Evolutionary conservation across 495 filamentous ascomycete genomes (phyloP), one percentile per base, ranked within the genome.

Genomic region (Viridothelium virens): DNA sequence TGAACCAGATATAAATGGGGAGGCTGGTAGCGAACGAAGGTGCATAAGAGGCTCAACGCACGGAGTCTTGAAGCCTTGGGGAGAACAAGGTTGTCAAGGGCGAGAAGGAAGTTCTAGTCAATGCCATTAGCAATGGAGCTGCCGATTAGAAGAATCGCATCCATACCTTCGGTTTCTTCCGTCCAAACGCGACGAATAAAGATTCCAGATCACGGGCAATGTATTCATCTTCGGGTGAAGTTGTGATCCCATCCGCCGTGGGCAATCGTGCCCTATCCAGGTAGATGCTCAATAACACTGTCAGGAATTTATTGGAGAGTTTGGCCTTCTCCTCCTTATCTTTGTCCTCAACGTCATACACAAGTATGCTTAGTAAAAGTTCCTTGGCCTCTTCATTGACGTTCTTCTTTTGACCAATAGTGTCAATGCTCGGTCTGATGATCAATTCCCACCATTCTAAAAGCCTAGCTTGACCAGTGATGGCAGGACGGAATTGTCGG

Each of bases 1-100:
- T 87, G 71, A 44, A 90, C 81, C 47, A 87, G 80, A 71, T 91
- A 81, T 0, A 91, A 78, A 77, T 90, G 89, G 44, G 89, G 89
- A 36, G 88, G 87, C 66, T 87, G 83, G 64, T 84, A 79, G 56
- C 82, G 81, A 34, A 91, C 78, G 70, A 89, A 91, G 14, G 83
- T 80, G 66, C 81, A 83, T 11, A 91, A 75, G 1, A 91, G 78
- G 14, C 78, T 81, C 50, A 90, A 71, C 16, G 80, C 79, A 66
- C 81, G 79, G 63, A 83, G 78, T 36, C 89, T 82, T 63, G 81
- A 80, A 9, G 83, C 79, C 63, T 81, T 83, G 65, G 83, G 80
- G 38, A 85, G 76, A 44, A 91, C 78, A 63, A 85, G 86, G 18
- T 75, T 74, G 68, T 90, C 80, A 61, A 91, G 71, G 16, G 80